Base-by-base conservation (phyloP, 1,139 yeast genomes). In the Pneumocystis wakefieldiae region DNA sequence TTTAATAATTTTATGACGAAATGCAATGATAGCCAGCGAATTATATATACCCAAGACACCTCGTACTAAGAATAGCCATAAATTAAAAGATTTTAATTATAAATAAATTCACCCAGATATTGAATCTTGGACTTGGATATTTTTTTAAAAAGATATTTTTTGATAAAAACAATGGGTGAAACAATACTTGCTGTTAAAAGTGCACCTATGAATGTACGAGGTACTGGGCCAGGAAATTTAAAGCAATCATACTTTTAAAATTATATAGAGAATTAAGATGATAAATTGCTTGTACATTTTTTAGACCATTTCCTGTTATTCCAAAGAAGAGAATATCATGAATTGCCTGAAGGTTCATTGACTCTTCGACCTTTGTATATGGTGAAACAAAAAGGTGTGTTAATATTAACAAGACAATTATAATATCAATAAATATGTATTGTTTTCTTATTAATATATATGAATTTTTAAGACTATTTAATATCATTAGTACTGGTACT, bases 361-460 rank as follows among this genome's bases (percentile, higher is more conserved):
- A 87, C 72, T 92, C 98, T 72, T 92, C 97, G 0, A 92, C 97
- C 73, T 92, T 91, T 3, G 97, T 86, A 73, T 78, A 89, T 0
- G 97, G 97, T 0, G 96, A 80, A 2, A 81, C 68, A 29, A 76
- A 68, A 67, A 85, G 71, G 71, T 85, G 74, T 63, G 64, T 69
- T 60, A 66, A 70, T 38, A 71, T 68, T 64, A 70, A 66, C 59
- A 66, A 66, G 58, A 69, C 67, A 61, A 71, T 66, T 37, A 68
- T 24, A 24, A 48, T 48, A 32, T 29, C 63, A 5, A 35, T 62
- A 65, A 19, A 66, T 24, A 19, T 12, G 3, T 48, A 29, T 19
- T 24, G 12, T 24, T 10, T 48, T 12, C 12, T 48, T 32, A 48
- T n/a, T 12, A 48, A 3, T 48, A 10, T 24, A 48, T 24, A 14